Conservation (phyloP, 2,329 filamentous ascomycete genomes). For the Dichotomopilus funicola region DNA sequence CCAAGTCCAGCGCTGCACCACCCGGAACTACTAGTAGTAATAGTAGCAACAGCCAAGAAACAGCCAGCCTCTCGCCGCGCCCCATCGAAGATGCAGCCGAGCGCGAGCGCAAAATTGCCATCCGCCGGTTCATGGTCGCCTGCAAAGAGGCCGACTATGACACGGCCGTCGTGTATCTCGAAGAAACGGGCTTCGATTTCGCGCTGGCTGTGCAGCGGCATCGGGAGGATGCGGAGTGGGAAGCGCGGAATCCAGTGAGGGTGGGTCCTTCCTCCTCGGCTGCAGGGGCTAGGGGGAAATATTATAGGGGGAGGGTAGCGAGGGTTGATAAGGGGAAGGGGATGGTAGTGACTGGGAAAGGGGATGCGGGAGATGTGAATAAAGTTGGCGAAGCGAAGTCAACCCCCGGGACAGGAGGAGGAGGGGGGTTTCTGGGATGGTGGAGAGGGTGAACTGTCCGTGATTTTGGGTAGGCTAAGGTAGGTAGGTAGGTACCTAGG, state of each 20-base stretch:
- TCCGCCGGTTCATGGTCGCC: slow-evolving; percentile 71
- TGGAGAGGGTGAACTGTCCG: not conserved
- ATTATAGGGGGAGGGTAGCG: not conserved
- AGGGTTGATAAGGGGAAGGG: slow-evolving; percentile 5
- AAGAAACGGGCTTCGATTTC: slow-evolving; percentile 62
- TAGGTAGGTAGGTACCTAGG: not conserved
- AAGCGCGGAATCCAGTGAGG: slow-evolving; percentile 57
- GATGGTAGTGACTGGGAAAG: slow-evolving; percentile 14
- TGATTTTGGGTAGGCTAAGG: not conserved
- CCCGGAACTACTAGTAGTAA: slow-evolving; percentile 21
- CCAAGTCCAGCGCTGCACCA: too few species aligned
- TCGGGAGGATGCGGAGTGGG: slow-evolving; percentile 69
- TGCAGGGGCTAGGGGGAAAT: not conserved
- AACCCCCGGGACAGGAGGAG: not conserved
- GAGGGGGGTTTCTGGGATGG: not conserved
- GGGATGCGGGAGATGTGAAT: not conserved
- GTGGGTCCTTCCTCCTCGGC: too few species aligned
- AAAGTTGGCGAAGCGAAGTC: not conserved
- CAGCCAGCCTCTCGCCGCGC: slow-evolving; percentile 60
- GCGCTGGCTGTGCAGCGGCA: slow-evolving; percentile 57
- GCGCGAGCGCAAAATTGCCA: slow-evolving; percentile 60
- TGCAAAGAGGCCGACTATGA: slow-evolving; percentile 75
- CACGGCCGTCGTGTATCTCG: slow-evolving; percentile 66
- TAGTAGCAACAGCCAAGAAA: too few species aligned
- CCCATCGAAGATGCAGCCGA: slow-evolving; percentile 71